Conservation (phyloP, 1,284 basidiomycete genomes). For the Ustilago loliicola region DNA sequence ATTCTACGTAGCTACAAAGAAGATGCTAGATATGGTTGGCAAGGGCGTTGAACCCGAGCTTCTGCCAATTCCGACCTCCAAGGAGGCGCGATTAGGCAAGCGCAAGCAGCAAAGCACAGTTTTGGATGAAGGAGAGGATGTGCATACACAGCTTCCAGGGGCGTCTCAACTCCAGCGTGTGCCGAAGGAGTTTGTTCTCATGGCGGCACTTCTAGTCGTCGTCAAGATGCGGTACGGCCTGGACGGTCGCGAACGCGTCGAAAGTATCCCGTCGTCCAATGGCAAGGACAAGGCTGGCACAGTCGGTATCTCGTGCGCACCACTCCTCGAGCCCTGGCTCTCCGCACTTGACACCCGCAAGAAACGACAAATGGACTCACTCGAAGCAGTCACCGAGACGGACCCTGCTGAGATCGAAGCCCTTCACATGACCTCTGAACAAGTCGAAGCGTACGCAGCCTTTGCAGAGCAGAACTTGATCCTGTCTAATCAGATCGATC, state of each 20-base stretch:
- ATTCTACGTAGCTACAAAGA: conserved; percentile 55
- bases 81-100: not conserved
- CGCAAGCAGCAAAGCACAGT: not conserved
- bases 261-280: conserved; percentile 19
- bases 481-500: conserved; percentile 40
- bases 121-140: not conserved
- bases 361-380: conserved; percentile 14
- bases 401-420: conserved; percentile 77
- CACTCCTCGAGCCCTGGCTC: conserved; percentile 37
- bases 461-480: conserved; percentile 77
- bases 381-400: conserved; percentile 71
- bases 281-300: not conserved
- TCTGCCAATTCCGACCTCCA: conserved; percentile 72
- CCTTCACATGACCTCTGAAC: conserved; percentile 74
- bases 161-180: conserved; percentile 72
- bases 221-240: conserved; percentile 67
- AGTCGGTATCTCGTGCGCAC: conserved; percentile 34
- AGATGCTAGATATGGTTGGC: conserved; percentile 41
- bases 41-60: conserved; percentile 70
- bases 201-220: conserved; percentile 72
- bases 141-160: conserved; percentile 17
- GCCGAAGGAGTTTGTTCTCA: conserved; percentile 82
- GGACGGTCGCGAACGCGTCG: conserved; percentile 54
- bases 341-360: conserved; percentile 26
- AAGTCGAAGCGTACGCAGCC: conserved; percentile 78